These are phyloP conservation scores for Domatiomyces catenatus DNA, from an alignment of 2,329 filamentous ascomycete species.

Conservation along the genomic window DNA sequence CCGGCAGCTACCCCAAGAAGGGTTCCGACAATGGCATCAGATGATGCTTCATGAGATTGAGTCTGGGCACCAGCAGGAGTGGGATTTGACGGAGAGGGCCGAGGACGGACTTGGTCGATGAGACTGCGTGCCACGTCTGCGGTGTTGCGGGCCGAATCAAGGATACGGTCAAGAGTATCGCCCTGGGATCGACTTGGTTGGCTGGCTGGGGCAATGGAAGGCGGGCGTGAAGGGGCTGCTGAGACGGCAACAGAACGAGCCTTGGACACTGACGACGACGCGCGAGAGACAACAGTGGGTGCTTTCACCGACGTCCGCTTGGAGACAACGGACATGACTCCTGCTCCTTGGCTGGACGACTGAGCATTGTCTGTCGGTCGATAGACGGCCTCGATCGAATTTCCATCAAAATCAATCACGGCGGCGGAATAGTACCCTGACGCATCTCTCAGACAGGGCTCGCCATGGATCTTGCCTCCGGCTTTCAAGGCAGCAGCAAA, in stretches of 20 bases:
- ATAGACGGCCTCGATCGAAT: conserved; percentile 66
- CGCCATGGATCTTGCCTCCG: conserved; percentile 43
- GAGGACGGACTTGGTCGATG: conserved; percentile 13
- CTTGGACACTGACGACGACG: conserved; percentile 1
- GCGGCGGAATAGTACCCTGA: conserved; percentile 47
- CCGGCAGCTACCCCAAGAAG: conserved; percentile 66
- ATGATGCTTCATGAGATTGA: conserved; percentile 28
- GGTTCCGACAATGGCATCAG: conserved; percentile 56
- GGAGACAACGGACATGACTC: conserved; percentile 1
- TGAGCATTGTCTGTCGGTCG: conserved; percentile 19
- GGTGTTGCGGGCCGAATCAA: conserved; percentile 26
- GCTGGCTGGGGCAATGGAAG: conserved; percentile 1
- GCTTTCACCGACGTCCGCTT: conserved; percentile 8
- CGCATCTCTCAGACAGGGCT: conserved; percentile 38
- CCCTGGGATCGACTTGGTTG: conserved; percentile 14
- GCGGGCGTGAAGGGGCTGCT: background rate
- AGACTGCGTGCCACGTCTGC: conserved; percentile 14
- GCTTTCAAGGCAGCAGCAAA: conserved; percentile 54
- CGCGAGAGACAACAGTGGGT: conserved; percentile 4
- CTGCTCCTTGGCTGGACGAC: conserved; percentile 4
- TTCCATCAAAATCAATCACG: conserved; percentile 64
- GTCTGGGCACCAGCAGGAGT: conserved; percentile 10
- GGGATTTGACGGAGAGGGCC: conserved; percentile 4
- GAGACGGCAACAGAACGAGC: background rate
- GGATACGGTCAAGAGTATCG: conserved; percentile 22